These are phyloP conservation scores for Pseudopithomyces chartarum DNA, from an alignment of 2,329 filamentous ascomycete species.

Conservation along the genomic window DNA sequence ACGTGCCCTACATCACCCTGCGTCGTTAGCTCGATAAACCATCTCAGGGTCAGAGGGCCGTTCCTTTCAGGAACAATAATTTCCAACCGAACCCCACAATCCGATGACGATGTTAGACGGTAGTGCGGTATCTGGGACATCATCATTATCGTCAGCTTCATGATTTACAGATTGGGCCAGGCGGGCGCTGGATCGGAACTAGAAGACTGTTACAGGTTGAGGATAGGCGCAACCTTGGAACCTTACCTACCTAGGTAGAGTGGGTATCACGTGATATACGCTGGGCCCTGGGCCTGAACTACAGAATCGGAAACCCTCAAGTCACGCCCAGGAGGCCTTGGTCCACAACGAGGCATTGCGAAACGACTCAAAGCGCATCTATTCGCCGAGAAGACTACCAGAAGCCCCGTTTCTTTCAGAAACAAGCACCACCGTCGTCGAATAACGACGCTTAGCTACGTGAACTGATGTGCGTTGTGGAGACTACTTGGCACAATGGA, in stretches of 20 bases:
- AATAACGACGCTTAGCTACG: no score
- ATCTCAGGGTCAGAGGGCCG: not conserved
- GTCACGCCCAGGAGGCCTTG: no score
- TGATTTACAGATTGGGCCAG: not conserved
- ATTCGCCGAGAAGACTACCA: no score
- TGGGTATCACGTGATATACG: no score
- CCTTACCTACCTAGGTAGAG: no score
- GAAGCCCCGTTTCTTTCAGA: no score
- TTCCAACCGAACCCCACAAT: not conserved
- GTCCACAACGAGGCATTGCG: no score
- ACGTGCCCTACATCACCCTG: not conserved
- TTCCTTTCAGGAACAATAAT: not conserved
- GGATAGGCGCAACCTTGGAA: no score
- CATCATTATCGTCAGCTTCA: not conserved
- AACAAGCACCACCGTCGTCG: no score
- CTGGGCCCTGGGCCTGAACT: no score
- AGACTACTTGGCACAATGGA: not conserved
- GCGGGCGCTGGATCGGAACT: not conserved
- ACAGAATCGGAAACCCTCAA: no score
- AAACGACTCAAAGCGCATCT: no score
- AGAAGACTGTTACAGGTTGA: not conserved
- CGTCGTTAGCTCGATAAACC: not conserved
- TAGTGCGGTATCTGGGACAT: not conserved
- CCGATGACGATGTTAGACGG: not conserved
- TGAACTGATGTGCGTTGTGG: not conserved